Percentiles rank a stretch among this genome's conserved stretches.
Evolutionary conservation across 2,329 filamentous ascomycete genomes (phyloP).

Genomic region (Monilinia polystroma): DNA sequence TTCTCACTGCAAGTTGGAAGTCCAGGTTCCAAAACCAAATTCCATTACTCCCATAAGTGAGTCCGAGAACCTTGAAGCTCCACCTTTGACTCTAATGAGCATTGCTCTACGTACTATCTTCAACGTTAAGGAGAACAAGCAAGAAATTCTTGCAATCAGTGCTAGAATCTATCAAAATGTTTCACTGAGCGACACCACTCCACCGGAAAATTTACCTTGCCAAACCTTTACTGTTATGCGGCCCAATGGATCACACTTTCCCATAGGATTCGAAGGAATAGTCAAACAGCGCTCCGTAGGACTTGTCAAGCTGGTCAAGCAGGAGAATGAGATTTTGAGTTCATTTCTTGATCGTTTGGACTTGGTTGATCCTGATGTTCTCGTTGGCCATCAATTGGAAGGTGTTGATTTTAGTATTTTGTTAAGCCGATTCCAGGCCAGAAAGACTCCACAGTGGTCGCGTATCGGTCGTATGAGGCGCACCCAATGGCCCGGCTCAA

Average conservation of each 20-base stretch:
- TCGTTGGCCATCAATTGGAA: constrained; percentile 93
- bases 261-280: constrained; percentile 80
- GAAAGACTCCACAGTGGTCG: constrained; percentile 92
- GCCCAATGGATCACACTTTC: constrained; percentile 73
- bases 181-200: constrained; percentile 80
- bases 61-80: constrained; percentile 76
- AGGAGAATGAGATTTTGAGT: constrained; percentile 79
- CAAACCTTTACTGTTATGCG: constrained; percentile 90
- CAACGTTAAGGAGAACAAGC: constrained; percentile 91
- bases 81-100: constrained; percentile 94
- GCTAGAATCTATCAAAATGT: constrained; percentile 91
- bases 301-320: constrained; percentile 76
- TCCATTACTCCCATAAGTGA: constrained; percentile 72
- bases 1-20: constrained; percentile 95
- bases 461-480: constrained; percentile 84
- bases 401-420: constrained; percentile 94
- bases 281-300: constrained; percentile 70
- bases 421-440: constrained; percentile 80
- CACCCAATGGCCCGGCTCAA: constrained; percentile 79
- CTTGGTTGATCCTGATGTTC: constrained; percentile 85
- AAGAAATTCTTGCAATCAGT: constrained; percentile 90
- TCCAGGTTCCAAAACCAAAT: constrained; percentile 75
- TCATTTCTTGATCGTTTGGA: constrained; percentile 89
- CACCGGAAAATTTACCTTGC: constrained; percentile 83
- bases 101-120: constrained; percentile 83